These are phyloP conservation scores for Mycena rebaudengoi DNA, from an alignment of 768 basidiomycete genomes.

Conservation along the genomic window DNA sequence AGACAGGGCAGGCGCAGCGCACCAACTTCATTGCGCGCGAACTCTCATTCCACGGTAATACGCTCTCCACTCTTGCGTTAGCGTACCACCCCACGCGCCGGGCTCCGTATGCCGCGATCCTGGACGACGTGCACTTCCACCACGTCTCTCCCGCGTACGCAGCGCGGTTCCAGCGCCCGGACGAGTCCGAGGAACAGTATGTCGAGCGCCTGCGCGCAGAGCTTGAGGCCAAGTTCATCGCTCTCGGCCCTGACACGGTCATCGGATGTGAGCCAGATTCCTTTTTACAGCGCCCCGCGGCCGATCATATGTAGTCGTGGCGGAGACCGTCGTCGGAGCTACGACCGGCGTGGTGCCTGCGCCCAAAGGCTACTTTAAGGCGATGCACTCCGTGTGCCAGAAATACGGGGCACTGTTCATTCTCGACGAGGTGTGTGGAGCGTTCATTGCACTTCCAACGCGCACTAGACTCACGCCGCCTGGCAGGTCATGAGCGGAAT, in stretches of 20 bases:
- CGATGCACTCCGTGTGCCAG: slow-evolving; percentile 84
- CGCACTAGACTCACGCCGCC: not conserved
- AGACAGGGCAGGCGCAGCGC: slow-evolving; percentile 74
- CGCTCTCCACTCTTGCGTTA: slow-evolving; percentile 73
- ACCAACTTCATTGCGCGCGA: slow-evolving; percentile 82
- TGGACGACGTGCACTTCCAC: slow-evolving; percentile 75
- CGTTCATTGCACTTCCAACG: not conserved
- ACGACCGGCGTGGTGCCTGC: slow-evolving; percentile 80
- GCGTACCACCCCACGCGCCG: slow-evolving; percentile 74
- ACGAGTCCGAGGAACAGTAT: slow-evolving; percentile 83
- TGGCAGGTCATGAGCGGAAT: slow-evolving; percentile 84
- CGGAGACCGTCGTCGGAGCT: slow-evolving; percentile 89
- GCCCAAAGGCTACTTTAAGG: slow-evolving; percentile 86
- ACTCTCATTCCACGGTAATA: slow-evolving; percentile 89
- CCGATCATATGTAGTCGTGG: slow-evolving; percentile 61
- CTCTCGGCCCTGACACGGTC: slow-evolving; percentile 83
- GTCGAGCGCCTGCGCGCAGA: slow-evolving; percentile 81
- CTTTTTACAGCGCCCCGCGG: not conserved
- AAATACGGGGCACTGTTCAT: slow-evolving; percentile 84
- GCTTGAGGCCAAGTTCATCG: slow-evolving; percentile 85
- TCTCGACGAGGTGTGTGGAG: slow-evolving; percentile 72
- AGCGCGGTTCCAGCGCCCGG: slow-evolving; percentile 73
- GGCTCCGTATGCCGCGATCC: slow-evolving; percentile 69
- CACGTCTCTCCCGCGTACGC: slow-evolving; percentile 91
- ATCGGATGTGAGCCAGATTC: slow-evolving; percentile 70